Conservation (phyloP, 192 early-diverging fungal species). For the Coemansia sp. region DNA sequence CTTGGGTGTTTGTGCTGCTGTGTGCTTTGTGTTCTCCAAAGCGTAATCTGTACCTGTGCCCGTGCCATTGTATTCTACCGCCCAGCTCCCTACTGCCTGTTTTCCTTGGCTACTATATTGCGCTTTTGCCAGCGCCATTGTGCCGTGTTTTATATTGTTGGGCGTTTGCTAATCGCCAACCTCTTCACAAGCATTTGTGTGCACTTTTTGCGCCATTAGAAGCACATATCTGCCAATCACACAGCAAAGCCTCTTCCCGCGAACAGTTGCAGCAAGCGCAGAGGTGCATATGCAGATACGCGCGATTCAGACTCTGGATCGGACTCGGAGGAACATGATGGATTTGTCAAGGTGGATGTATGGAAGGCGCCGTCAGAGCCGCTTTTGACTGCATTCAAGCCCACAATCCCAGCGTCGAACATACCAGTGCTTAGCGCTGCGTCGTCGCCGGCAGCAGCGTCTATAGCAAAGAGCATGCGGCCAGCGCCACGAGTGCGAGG, state of each 20-base stretch:
- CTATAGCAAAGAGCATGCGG: background rate
- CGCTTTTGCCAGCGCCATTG: background rate
- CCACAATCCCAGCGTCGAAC: constrained; percentile 24
- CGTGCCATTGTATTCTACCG: background rate
- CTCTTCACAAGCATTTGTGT: background rate
- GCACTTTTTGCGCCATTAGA: constrained; percentile 8
- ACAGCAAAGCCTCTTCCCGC: constrained; percentile 8
- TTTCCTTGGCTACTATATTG: constrained; percentile 14
- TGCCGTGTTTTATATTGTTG: constrained; percentile 8
- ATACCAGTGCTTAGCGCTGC: constrained; percentile 6
- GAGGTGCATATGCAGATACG: background rate
- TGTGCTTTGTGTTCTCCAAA: background rate
- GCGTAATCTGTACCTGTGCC: background rate
- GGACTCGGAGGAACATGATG: constrained; percentile 52
- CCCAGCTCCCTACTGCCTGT: background rate
- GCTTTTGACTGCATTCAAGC: constrained; percentile 27
- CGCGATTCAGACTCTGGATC: constrained; percentile 31
- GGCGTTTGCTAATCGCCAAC: constrained; percentile 2
- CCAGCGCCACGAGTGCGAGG: background rate
- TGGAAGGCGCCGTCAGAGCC: constrained; percentile 39
- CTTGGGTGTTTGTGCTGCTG: background rate
- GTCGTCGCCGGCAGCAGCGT: background rate
- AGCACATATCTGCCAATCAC: constrained; percentile 10
- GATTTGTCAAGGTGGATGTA: constrained; percentile 44
- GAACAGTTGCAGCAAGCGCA: background rate